Conservation (phyloP, 2,329 filamentous ascomycete genomes). For the Cladosporium sp. region DNA sequence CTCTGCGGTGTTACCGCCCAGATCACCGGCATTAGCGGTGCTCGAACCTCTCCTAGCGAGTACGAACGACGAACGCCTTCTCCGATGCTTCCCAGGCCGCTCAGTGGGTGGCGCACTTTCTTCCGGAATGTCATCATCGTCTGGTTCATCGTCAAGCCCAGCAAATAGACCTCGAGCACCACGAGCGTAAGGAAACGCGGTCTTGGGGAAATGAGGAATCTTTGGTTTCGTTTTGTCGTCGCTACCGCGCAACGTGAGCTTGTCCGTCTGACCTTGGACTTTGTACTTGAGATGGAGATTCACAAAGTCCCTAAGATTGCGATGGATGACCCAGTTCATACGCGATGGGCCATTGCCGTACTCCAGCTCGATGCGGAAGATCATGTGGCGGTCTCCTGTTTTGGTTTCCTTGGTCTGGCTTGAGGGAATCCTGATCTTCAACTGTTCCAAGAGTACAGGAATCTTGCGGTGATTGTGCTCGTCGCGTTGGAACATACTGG, state of each 20-base stretch:
- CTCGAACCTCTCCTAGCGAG: conserved; percentile 57
- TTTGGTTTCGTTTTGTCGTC: conserved; percentile 65
- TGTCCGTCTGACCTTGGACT: conserved; percentile 75
- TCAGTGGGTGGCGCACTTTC: conserved; percentile 4
- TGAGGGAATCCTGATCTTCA: conserved; percentile 82
- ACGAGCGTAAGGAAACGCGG: conserved; percentile 83
- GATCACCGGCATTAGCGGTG: conserved; percentile 34
- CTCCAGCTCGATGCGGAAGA: conserved; percentile 89
- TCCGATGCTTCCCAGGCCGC: conserved; percentile 38
- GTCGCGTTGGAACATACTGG: conserved; percentile 96
- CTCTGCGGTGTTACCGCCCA: conserved; percentile 30
- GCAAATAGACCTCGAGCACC: conserved; percentile 54
- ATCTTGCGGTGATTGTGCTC: conserved; percentile 94
- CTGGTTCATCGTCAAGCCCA: conserved; percentile 73
- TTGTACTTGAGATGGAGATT: conserved; percentile 95
- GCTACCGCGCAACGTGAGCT: conserved; percentile 62
- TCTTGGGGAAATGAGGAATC: conserved; percentile 84
- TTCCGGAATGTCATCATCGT: conserved; percentile 45
- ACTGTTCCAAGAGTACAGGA: conserved; percentile 87
- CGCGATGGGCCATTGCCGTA: conserved; percentile 92
- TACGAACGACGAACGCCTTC: conserved; percentile 52
- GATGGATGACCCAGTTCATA: conserved; percentile 93
- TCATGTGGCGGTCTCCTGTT: conserved; percentile 63
- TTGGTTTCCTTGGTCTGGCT: conserved; percentile 63
- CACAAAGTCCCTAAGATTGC: conserved; percentile 82